Conservation (phyloP, 2,329 filamentous ascomycete genomes). For the Neofusicoccum ribis region DNA sequence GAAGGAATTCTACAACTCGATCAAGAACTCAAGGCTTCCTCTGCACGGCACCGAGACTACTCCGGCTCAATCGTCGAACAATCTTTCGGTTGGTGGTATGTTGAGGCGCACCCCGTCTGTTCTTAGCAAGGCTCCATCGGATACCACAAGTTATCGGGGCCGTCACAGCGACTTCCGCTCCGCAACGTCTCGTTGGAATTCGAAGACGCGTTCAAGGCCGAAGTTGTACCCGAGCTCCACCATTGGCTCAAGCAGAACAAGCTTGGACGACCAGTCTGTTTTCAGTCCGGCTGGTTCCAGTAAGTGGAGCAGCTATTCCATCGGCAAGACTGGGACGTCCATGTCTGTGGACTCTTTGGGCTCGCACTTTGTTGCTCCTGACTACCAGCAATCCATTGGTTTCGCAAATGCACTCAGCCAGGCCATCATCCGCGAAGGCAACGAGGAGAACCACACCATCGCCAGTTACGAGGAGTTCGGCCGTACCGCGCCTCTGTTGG, state of each 20-base stretch:
- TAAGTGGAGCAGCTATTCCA: conserved; percentile 91
- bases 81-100: conserved; percentile 69
- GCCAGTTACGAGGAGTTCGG: conserved; percentile 59
- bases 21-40: conserved; percentile 82
- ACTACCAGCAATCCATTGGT: conserved; percentile 94
- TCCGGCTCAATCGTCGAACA: conserved; percentile 46
- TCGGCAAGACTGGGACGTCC: conserved; percentile 86
- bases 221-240: conserved; percentile 75
- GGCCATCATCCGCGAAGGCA: conserved; percentile 90
- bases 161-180: conserved; percentile 65
- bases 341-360: conserved; percentile 90
- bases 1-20: conserved; percentile 88
- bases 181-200: conserved; percentile 72
- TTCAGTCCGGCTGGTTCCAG: conserved; percentile 93
- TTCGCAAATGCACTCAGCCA: conserved; percentile 97
- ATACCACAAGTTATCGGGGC: conserved; percentile 72
- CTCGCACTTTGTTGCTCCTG: conserved; percentile 70
- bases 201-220: conserved; percentile 81
- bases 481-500: conserved; percentile 67
- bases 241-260: conserved; percentile 87
- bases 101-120: conserved; percentile 87
- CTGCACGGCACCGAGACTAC: conserved; percentile 68
- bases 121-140: conserved; percentile 89
- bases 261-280: conserved; percentile 86
- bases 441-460: conserved; percentile 68